These are phyloP conservation scores for Globisporangium alternatum DNA, from an alignment of 352 stramenopile species.

Conservation along the genomic window DNA sequence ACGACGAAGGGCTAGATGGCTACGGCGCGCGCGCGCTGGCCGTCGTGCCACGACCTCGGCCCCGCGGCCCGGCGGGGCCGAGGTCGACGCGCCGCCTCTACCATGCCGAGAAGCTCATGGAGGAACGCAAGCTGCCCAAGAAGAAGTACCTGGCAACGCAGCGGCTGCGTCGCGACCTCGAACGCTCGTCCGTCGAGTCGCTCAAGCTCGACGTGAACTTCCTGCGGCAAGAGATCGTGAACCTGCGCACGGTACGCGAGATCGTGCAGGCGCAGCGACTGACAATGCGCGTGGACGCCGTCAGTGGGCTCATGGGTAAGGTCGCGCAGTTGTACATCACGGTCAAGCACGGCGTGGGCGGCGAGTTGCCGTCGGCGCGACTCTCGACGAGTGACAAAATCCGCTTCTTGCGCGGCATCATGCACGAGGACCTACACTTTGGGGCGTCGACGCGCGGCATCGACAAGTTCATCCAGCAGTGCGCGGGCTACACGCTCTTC, in stretches of 20 bases:
- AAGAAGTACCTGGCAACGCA: slow-evolving; percentile 36
- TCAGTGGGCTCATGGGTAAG: slow-evolving; percentile 7
- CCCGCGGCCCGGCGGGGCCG: not conserved
- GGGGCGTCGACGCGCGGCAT: not conserved
- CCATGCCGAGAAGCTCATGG: slow-evolving; percentile 27
- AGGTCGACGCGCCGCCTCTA: slow-evolving; percentile 19
- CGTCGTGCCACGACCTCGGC: no score
- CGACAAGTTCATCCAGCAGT: slow-evolving; percentile 25
- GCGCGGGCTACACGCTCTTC: slow-evolving; percentile 19
- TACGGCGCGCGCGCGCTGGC: not conserved
- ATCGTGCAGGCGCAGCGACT: slow-evolving; percentile 22
- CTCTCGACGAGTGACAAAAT: slow-evolving; percentile 8
- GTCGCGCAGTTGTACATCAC: slow-evolving; percentile 9
- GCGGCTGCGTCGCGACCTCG: slow-evolving; percentile 26
- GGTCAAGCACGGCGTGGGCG: slow-evolving; percentile 9
- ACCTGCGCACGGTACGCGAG: slow-evolving; percentile 20
- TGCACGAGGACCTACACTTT: slow-evolving; percentile 20
- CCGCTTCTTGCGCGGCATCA: slow-evolving; percentile 8
- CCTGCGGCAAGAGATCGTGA: slow-evolving; percentile 28
- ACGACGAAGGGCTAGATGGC: not conserved
- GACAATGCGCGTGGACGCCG: slow-evolving; percentile 1
- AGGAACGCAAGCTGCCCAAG: slow-evolving; percentile 23
- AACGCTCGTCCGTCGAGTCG: slow-evolving; percentile 26
- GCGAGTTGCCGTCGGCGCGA: slow-evolving; percentile 6
- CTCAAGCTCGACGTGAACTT: slow-evolving; percentile 27